Evolutionary conservation across 768 basidiomycete genomes (phyloP).

Genomic region (Leccinum obscurum): DNA sequence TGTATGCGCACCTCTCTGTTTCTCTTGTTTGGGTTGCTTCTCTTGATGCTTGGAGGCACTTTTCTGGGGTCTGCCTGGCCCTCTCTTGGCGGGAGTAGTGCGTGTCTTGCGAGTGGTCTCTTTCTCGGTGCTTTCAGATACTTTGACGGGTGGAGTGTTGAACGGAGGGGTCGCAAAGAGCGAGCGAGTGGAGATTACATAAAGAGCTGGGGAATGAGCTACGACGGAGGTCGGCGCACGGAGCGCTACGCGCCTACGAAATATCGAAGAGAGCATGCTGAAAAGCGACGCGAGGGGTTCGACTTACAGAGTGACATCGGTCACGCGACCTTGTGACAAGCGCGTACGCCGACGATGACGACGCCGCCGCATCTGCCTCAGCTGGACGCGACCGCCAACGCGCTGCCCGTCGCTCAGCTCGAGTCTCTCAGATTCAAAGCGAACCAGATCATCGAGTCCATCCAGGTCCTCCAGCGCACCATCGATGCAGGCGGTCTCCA

Average conservation of each 20-base stretch:
- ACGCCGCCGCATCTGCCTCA: not conserved
- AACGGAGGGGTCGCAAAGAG: constrained; percentile 25
- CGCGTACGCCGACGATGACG: constrained; percentile 1
- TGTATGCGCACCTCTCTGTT: constrained; percentile 16
- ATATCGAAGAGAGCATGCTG: constrained; percentile 17
- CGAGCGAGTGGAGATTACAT: constrained; percentile 17
- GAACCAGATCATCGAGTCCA: constrained; percentile 77
- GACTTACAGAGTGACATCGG: constrained; percentile 3
- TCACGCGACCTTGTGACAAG: constrained; percentile 19
- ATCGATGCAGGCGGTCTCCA: constrained; percentile 57
- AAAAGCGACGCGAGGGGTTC: not conserved
- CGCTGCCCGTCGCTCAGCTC: constrained; percentile 63
- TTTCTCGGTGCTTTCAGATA: not conserved
- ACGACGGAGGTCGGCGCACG: not conserved
- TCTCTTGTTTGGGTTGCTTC: constrained; percentile 8
- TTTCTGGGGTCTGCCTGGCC: not conserved
- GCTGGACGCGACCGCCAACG: constrained; percentile 30
- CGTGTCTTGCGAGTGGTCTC: constrained; percentile 8
- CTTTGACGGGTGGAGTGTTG: constrained; percentile 10
- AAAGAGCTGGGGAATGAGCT: constrained; percentile 6
- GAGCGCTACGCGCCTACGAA: constrained; percentile 11
- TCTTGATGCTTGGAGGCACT: constrained; percentile 6
- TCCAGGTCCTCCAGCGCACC: constrained; percentile 60
- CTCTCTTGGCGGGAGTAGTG: constrained; percentile 9
- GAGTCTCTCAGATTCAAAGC: constrained; percentile 78